Base-by-base conservation (phyloP, 495 filamentous ascomycete genomes). In the Amniculicola lignicola region DNA sequence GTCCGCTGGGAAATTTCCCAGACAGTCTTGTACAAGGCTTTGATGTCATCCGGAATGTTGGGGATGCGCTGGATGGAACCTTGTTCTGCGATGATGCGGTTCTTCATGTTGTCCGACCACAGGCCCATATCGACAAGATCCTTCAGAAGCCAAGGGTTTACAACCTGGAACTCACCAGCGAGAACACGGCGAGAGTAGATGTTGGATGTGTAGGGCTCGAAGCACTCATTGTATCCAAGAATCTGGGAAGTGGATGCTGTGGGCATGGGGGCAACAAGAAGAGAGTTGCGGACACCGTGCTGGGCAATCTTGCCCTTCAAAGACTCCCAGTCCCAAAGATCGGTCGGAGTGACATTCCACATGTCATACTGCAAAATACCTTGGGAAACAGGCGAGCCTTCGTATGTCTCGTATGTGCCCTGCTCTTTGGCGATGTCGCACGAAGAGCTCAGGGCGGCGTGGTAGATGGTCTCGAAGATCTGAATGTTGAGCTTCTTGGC, bases 41-140 rank as follows among this genome's bases (percentile, higher is more conserved):
- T 98, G 81, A 95, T 87, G 60, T 97, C 93, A 23, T 86, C 80
- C 29, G 93, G 93, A 52, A 98, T 95, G 73, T 92, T 96, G 63
- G 90, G 85, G 58, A 98, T 89, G 73, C 90, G 90, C 74, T 97
- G 93, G 57, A 98, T 90, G 6, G 90, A 95, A 45, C 93, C 93
- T 59, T 89, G 90, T 42, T 93, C 92, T 57, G 93, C 86, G 65
- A 98, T 97, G 78, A 98, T 98, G 62, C 93, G 89, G 77, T 98
- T 98, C 82, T 98, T 98, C 93, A 98, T 98, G 79, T 90, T 90
- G 74, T 98, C 93, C 29, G 91, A 96, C 93, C 93, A 98, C 25
- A 98, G 80, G 57, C 93, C 93, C 77, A 96, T 86, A 64, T 98
- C 93, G 53, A 98, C 93, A 14, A 98, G 82, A 66, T 98, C 93